A percentile compares a stretch with the other conserved stretches of the same genome.
These are phyloP conservation scores for Laguncularia racemosa DNA, from an alignment of 345 rosid genomes.

Conservation along the genomic window DNA sequence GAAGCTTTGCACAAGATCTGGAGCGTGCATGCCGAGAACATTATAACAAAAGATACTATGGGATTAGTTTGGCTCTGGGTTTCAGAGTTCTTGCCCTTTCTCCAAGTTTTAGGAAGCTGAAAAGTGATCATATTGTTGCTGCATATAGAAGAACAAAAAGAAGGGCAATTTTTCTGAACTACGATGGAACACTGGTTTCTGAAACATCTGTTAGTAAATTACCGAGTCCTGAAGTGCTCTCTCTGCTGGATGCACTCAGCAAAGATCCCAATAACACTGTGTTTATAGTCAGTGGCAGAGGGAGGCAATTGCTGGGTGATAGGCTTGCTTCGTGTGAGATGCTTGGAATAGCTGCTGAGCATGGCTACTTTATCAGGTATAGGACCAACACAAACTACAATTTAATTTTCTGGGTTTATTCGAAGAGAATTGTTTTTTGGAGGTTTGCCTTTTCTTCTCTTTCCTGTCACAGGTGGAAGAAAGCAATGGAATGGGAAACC, in stretches of 20 bases:
- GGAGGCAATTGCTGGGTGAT: conserved; percentile 42
- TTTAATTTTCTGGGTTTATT: background rate
- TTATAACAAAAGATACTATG: conserved; percentile 75
- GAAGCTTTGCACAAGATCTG: conserved; percentile 63
- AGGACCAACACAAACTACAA: background rate
- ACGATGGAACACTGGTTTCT: conserved; percentile 70
- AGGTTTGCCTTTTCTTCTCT: background rate
- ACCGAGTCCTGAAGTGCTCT: conserved; percentile 50
- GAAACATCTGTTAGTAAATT: conserved; percentile 48
- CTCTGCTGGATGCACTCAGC: conserved; percentile 47
- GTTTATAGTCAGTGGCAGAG: conserved; percentile 74
- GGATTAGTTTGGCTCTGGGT: conserved; percentile 64
- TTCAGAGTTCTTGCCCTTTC: conserved; percentile 66
- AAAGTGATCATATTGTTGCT: conserved; percentile 49
- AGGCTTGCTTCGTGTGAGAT: conserved; percentile 67
- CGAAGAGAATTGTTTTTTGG: background rate
- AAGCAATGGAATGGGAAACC: conserved; percentile 57
- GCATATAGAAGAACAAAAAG: conserved; percentile 47
- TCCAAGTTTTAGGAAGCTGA: conserved; percentile 61
- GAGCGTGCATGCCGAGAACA: conserved; percentile 69
- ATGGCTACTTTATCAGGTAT: conserved; percentile 65
- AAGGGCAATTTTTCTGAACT: conserved; percentile 75
- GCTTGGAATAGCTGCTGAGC: conserved; percentile 89
- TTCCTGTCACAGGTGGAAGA: conserved; percentile 44
- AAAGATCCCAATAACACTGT: conserved; percentile 63